Evolutionary conservation across 345 rosid species (phyloP).

Genomic region (Pistacia integerrima): DNA sequence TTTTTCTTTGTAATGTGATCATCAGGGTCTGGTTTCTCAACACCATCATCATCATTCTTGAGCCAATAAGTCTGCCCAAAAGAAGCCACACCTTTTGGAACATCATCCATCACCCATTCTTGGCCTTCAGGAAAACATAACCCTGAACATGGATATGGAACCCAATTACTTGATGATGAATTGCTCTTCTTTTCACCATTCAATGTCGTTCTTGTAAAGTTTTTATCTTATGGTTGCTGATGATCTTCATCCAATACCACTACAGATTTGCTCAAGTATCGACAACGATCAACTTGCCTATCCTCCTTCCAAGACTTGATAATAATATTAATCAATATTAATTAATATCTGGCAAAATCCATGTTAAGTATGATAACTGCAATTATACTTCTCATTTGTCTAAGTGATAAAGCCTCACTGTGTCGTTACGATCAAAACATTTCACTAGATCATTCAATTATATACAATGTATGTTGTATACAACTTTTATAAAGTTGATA

Average conservation of each 20-base stretch:
- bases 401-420: too few relatives aligned
- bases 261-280: background rate
- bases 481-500: too few relatives aligned
- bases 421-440: too few relatives aligned
- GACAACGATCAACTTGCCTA: background rate
- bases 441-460: too few relatives aligned
- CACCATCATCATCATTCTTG: conserved; percentile 49
- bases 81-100: conserved; percentile 55
- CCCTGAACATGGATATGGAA: conserved; percentile 71
- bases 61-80: conserved; percentile 51
- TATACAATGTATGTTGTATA: too few relatives aligned
- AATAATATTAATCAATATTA: background rate
- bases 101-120: conserved; percentile 61
- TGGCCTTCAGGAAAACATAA: conserved; percentile 65
- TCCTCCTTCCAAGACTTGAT: conserved; percentile 18
- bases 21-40: conserved; percentile 41
- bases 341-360: too few relatives aligned
- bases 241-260: background rate
- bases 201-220: background rate
- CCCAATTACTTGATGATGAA: conserved; percentile 33
- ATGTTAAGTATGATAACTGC: too few relatives aligned
- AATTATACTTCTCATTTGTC: too few relatives aligned
- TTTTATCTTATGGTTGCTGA: background rate
- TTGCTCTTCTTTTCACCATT: background rate
- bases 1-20: background rate